Base-by-base conservation (phyloP, 2,329 filamentous ascomycete genomes). In the Fusarium humuli region DNA sequence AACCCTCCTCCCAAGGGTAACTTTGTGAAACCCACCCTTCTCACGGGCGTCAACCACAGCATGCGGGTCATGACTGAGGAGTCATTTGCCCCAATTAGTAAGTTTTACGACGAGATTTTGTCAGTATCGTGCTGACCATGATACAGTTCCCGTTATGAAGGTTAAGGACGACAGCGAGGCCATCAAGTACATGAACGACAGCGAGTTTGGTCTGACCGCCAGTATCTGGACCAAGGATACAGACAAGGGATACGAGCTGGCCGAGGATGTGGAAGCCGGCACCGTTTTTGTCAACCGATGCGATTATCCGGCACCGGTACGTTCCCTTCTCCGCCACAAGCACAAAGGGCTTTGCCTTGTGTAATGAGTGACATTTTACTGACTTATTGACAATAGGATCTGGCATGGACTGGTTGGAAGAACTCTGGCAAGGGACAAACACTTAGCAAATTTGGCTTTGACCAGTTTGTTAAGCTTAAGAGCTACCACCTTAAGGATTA, bases 401-500 rank as follows among this genome's bases (percentile, higher is more conserved):
- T 97, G 72, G 94, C 94, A n/a, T 97, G 94, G 94, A 96, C 94
- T 4, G 95, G 95, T 13, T 98, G 94, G 94, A 98, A 98, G 85
- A 94, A 97, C 79, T 97, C 94, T 65, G 95, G 95, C 70, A 94
- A 93, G 80, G 95, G 95, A 23, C 91, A 94, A 74, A 98, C 94
- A 12, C 83, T 98, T 75, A 96, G 94, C 82, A 90, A 85, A 74
- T 97, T 94, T 77, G 95, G 95, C 13, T 98, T 97, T 77, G 95
- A 98, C 75, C 93, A 97, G 78, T 98, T 98, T 78, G 91, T 97
- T 78, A 97, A 96, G 86, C 86, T 97, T 76, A 98, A 98, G 90
- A 97, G 93, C 85, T 97, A 92, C 80, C 95, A 98, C 81, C 79
- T 98, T 79, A 98, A 98, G 83, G 90, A 97, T 69, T 90, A 90